A percentile compares a stretch with the other conserved stretches of the same genome.
Conservation (phyloP, 805 yeast genomes). For the Barnettozyma vustinii region DNA sequence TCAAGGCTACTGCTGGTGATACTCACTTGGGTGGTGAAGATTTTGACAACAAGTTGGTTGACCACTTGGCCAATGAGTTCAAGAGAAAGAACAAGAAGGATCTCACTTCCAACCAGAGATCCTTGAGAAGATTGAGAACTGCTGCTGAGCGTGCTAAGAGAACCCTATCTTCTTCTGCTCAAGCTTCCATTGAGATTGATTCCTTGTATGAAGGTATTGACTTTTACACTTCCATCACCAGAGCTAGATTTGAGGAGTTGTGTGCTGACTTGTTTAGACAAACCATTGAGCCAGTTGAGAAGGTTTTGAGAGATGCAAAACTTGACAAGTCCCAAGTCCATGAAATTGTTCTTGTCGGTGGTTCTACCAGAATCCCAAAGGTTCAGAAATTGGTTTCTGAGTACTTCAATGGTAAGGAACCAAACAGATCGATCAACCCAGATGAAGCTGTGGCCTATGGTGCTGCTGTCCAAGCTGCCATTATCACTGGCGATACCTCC, state of each 20-base stretch:
- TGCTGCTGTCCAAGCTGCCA: constrained; percentile 99
- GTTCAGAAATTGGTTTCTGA: constrained; percentile 95
- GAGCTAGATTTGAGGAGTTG: constrained; percentile 98
- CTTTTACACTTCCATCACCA: constrained; percentile 95
- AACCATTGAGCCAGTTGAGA: constrained; percentile 93
- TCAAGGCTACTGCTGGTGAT: constrained; percentile 81
- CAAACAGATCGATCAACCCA: constrained; percentile 96
- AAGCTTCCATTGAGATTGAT: constrained; percentile 94
- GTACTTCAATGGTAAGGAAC: constrained; percentile 98
- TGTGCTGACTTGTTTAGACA: constrained; percentile 95
- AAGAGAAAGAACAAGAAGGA: constrained; percentile 98
- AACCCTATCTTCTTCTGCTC: constrained; percentile 94
- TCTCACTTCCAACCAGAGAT: constrained; percentile 88
- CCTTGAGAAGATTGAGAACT: constrained; percentile 96
- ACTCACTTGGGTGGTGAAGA: constrained; percentile 98
- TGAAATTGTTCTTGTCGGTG: constrained; percentile 96
- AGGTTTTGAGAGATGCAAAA: constrained; percentile 91
- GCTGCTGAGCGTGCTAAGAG: constrained; percentile 99
- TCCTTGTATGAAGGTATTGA: constrained; percentile 95
- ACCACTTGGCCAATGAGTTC: constrained; percentile 90
- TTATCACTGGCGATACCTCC: constrained; percentile 94
- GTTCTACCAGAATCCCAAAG: constrained; percentile 99
- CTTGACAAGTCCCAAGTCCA: constrained; percentile 86
- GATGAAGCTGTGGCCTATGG: constrained; percentile 99
- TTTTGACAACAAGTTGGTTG: constrained; percentile 94